Base-by-base conservation (phyloP, 164 flowering plant species). In the Vitis riparia region DNA sequence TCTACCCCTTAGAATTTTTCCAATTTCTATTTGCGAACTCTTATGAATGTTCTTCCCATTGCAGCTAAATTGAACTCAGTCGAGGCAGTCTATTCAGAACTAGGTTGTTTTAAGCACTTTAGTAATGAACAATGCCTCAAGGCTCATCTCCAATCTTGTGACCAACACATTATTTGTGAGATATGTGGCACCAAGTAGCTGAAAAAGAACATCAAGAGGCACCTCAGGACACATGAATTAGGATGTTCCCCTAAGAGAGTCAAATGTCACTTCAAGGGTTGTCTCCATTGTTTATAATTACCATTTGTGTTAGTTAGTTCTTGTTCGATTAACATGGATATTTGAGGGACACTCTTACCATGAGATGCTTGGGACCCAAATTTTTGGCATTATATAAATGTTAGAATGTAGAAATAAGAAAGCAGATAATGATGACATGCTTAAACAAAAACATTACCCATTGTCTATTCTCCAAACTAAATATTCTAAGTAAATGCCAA, bases 131-230 rank as follows among this genome's bases (percentile, higher is more conserved):
- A 89, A 75, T 89, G 92, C 79, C 90, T 95, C 0, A 86, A 71
- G 78, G 97, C 82, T 17, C 99, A 95, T 72, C 12, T 86, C 3
- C 62, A 48, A 61, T 71, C 87, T 0, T 84, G 88, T 76, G 94
- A 95, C 72, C 87, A 72, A 61, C 60, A 86, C 71, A 70, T 87
- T 16, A 69, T 51, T 1, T 95, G 99, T 71, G 93, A 91, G 47
- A 70, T 84, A n/a, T 93, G 99, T 80, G 94, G 93, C 47, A 69
- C 75, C 30, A 86, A 81, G 79, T 95, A 91, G 61, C 78, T 90
- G n/a, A 89, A 79, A 80, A 93, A 88, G 82, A 93, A 89, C 77
- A 80, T 91, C 9, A 87, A 88, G 79, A 81, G 98, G 48, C 91
- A 89, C 59, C 71, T 83, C 0, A 81, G 77, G 1, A 73, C 66